Base-by-base conservation (phyloP, 2,329 filamentous ascomycete genomes). In the Fusarium guadeloupense region DNA sequence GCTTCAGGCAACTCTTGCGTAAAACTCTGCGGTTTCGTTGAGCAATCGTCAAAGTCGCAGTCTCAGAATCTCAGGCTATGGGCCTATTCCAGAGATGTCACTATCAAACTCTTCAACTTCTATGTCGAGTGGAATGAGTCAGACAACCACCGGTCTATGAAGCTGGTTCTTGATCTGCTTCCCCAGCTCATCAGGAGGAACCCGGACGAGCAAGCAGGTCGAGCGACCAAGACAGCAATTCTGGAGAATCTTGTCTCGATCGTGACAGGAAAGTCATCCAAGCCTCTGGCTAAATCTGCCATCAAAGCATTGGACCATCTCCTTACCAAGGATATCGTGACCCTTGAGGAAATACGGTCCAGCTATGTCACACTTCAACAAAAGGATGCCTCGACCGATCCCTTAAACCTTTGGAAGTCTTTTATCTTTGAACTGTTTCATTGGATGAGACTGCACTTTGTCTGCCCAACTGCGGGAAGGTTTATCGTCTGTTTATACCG, bases 71-170 rank as follows among this genome's bases (percentile, higher is more conserved):
- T 88, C 26, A 75, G 71, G 40, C 61, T 68, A 9, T 85, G 85
- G 78, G 82, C 83, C 2, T 87, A 85, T 57, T 81, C 80, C 10
- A 72, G 78, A 58, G 69, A 75, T 25, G 80, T 83, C 4, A 80
- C 77, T 17, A 63, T 81, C 44, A 75, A 76, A 46, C 74, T 89
- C 20, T 87, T 88, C 73, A 76, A 83, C 48, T 88, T 87, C 67
- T 89, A 86, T 69, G 77, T 89, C 44, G 85, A 88, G 66, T 89
- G 86, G 85, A 88, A 87, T 65, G 86, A 89, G 67, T 84, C 84
- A 51, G 86, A 89, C 67, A 83, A 86, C 56, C 84, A 88, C 65
- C 79, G 86, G 10, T 86, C 86, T 30, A 84, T 89, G 83, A 83
- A 83, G 59, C 79, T 88, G 54, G 81, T 88, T 5, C 77, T 89